These are phyloP conservation scores for Cyberlindnera samutprakarnensis DNA, from an alignment of 805 yeast species.

Conservation along the genomic window DNA sequence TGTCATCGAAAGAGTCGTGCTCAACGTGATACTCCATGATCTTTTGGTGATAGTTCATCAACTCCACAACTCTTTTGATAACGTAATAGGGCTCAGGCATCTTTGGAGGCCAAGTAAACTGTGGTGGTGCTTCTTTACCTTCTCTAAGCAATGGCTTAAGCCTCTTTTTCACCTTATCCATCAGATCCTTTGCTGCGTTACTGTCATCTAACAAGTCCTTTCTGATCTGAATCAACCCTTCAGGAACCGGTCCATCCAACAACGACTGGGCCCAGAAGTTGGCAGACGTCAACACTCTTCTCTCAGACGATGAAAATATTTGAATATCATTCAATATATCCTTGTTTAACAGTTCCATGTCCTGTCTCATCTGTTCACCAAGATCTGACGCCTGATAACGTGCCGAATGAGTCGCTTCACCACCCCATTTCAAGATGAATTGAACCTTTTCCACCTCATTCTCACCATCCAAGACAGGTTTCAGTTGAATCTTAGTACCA, in stretches of 20 bases:
- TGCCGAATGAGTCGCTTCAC: constrained; percentile 98
- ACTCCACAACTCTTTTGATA: constrained; percentile 86
- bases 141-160: constrained; percentile 88
- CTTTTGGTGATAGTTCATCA: constrained; percentile 85
- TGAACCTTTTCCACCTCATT: constrained; percentile 90
- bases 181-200: constrained; percentile 94
- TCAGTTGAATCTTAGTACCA: constrained; percentile 93
- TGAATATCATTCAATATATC: constrained; percentile 79
- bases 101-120: constrained; percentile 97
- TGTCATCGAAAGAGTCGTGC: constrained; percentile 38
- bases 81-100: constrained; percentile 97
- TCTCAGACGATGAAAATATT: constrained; percentile 86
- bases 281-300: constrained; percentile 91
- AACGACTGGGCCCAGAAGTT: constrained; percentile 76
- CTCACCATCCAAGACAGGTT: constrained; percentile 68
- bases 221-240: constrained; percentile 71
- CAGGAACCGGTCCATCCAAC: constrained; percentile 55
- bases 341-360: constrained; percentile 76
- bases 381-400: constrained; percentile 89
- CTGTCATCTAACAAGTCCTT: constrained; percentile 93
- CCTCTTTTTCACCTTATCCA: constrained; percentile 97
- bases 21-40: constrained; percentile 78
- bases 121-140: constrained; percentile 95
- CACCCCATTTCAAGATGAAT: constrained; percentile 97
- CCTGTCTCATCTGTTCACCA: constrained; percentile 94